phyloP scores from a whole-genome alignment of 306 rosid genomes.

The Cucumis sativus region Cucumber_9930_V3 NC_026660.2:4574001-4574500 shows the following conservation, averaged over 20 bases:
- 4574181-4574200: neutral
- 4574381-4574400: neutral
- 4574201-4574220: neutral
- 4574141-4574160: neutral
- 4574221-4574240: neutral
- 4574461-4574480: too few relatives aligned
- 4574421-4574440: neutral
- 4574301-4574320: neutral
- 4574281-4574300: neutral
- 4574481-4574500: too few relatives aligned
- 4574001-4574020: neutral
- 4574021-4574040: neutral
- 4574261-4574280: neutral
- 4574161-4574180: neutral
- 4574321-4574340: neutral
- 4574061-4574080: neutral
- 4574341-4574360: neutral
- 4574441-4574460: neutral
- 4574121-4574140: neutral
- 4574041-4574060: neutral
- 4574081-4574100: neutral
- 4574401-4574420: neutral
- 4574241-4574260: neutral
- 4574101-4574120: neutral
- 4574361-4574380: neutral